Conservation (phyloP, 179 eudicot species). For the Spinacia oleracea region DNA sequence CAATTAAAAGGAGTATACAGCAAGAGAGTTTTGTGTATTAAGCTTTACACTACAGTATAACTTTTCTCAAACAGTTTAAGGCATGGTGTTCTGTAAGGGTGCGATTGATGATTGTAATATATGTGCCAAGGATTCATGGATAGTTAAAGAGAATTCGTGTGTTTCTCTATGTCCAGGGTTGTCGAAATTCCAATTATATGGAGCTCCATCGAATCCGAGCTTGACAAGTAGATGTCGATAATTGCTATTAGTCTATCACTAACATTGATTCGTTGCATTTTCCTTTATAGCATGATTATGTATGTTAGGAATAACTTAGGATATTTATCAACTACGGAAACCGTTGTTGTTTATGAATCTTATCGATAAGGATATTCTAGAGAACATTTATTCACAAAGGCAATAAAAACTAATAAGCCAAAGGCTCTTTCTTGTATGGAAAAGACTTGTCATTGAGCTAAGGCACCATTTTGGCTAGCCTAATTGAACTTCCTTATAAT, state of each 20-base stretch:
- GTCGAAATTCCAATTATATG: background rate
- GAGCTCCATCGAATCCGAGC: background rate
- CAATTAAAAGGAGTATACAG: background rate
- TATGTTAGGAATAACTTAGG: background rate
- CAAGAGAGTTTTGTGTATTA: background rate
- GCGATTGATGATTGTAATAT: conserved; percentile 1
- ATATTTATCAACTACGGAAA: background rate
- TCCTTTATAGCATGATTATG: background rate
- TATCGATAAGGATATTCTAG: background rate
- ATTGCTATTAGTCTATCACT: background rate
- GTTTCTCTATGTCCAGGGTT: background rate
- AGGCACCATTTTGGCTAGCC: conserved; percentile 1
- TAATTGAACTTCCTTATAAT: background rate
- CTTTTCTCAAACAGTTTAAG: background rate
- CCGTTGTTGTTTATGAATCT: too few species aligned
- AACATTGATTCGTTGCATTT: background rate
- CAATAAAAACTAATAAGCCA: too few species aligned
- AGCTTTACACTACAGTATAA: background rate
- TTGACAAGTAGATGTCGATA: background rate
- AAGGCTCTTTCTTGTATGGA: background rate
- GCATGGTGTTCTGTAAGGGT: too few species aligned
- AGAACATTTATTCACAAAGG: background rate
- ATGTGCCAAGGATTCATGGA: background rate
- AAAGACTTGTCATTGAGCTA: background rate
- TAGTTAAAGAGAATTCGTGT: background rate